Conservation (phyloP, 2,329 filamentous ascomycete genomes). For the Fusarium verticillioides region DNA sequence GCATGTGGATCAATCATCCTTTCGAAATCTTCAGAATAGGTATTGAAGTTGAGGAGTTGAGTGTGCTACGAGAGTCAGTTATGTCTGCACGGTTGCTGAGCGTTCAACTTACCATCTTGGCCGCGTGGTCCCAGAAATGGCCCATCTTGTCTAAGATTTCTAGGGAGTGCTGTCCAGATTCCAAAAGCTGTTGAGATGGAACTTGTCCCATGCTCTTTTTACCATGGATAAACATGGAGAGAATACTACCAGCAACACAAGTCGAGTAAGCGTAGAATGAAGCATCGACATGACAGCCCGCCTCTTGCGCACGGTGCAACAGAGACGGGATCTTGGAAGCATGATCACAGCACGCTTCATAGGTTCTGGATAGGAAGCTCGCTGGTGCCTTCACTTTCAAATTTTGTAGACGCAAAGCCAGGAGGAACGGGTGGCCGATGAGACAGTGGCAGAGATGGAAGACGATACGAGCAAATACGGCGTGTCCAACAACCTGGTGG, state of each 20-base stretch:
- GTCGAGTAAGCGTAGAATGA: background rate
- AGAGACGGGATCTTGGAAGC: background rate
- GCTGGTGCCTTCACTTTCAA: accelerated
- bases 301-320: background rate
- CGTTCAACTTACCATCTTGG: conserved; percentile 4
- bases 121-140: conserved; percentile 14
- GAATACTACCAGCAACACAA: background rate
- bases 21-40: accelerated
- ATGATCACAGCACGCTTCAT: background rate
- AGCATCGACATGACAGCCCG: background rate
- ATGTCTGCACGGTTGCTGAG: accelerated
- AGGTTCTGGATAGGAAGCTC: background rate
- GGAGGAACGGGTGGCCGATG: background rate
- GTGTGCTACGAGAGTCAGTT: background rate
- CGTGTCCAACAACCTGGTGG: background rate
- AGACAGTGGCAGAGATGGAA: background rate
- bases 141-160: conserved; percentile 9
- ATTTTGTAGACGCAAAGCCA: background rate
- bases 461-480: background rate
- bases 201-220: background rate
- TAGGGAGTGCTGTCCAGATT: background rate
- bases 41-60: background rate
- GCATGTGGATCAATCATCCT: background rate
- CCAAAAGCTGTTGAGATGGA: background rate
- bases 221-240: background rate